Evolutionary conservation across 306 rosid genomes (phyloP).

Genomic region (Dryas alaskensis): DNA sequence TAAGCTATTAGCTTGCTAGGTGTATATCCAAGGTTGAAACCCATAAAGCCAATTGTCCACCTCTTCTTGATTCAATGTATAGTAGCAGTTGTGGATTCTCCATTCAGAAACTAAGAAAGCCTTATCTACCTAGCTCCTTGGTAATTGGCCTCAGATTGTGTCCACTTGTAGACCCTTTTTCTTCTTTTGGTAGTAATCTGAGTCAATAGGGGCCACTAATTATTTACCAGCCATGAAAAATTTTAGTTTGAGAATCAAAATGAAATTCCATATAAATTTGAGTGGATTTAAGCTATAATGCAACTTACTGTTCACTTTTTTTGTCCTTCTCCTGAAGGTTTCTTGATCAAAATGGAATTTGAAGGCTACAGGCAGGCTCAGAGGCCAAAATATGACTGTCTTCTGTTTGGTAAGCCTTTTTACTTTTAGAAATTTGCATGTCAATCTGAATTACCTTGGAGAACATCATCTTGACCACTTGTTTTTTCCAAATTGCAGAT

Average conservation of each 20-base stretch:
- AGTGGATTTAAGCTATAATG: constrained; percentile 27
- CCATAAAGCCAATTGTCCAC: constrained; percentile 29
- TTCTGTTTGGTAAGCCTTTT: constrained; percentile 68
- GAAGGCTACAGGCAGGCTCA: constrained; percentile 56
- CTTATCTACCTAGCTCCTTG: constrained; percentile 28
- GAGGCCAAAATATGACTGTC: constrained; percentile 79
- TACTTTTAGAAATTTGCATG: background rate
- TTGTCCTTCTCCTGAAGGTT: constrained; percentile 13
- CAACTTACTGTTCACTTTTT: constrained; percentile 24
- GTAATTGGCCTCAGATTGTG: constrained; percentile 30
- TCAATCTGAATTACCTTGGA: constrained; percentile 20
- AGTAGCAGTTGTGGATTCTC: constrained; percentile 39
- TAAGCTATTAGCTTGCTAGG: constrained; percentile 9
- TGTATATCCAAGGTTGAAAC: constrained; percentile 13
- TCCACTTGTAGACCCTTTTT: constrained; percentile 23
- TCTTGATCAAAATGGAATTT: constrained; percentile 60
- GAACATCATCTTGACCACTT: constrained; percentile 4
- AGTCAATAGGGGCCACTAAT: constrained; percentile 32
- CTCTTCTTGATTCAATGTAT: constrained; percentile 23
- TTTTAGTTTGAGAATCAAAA: constrained; percentile 29
- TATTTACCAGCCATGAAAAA: constrained; percentile 25
- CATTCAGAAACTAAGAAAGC: constrained; percentile 39
- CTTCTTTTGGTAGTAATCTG: constrained; percentile 39
- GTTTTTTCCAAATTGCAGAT: constrained; percentile 43
- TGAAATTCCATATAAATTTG: constrained; percentile 34